Percentiles rank a stretch among this genome's conserved stretches.
Evolutionary conservation across 148 eudicot species (phyloP).

Genomic region (Cornus controversa): DNA sequence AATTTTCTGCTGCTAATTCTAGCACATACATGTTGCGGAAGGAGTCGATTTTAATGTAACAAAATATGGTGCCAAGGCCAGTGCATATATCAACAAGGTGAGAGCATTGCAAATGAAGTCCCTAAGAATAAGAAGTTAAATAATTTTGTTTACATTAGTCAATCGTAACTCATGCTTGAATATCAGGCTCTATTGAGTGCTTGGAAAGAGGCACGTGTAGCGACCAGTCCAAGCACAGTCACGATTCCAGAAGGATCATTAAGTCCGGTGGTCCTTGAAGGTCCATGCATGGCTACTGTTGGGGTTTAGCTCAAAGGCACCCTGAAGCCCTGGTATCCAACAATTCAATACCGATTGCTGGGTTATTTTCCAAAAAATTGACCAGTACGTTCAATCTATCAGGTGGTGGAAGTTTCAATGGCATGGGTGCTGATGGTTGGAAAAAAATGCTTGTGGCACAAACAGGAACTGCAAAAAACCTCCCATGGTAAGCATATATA

Average conservation of each 20-base stretch:
- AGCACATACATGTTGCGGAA: too few species aligned
- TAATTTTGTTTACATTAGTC: too few species aligned
- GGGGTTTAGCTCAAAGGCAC: slow-evolving; percentile 46
- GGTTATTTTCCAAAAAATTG: background rate
- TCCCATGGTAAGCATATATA: background rate
- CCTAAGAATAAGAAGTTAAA: too few species aligned
- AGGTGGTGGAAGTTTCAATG: background rate
- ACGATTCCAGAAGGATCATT: slow-evolving; percentile 43
- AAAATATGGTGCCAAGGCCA: too few species aligned
- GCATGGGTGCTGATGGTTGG: background rate
- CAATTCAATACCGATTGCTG: background rate
- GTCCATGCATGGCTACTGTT: slow-evolving; percentile 54
- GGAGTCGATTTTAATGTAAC: too few species aligned
- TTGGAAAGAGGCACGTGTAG: slow-evolving; percentile 56
- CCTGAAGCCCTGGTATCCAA: slow-evolving; percentile 24
- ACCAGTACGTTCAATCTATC: background rate
- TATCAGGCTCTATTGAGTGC: slow-evolving; percentile 39
- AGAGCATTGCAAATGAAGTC: too few species aligned
- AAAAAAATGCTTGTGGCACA: background rate
- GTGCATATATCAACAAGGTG: too few species aligned
- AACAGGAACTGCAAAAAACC: background rate
- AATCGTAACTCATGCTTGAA: background rate
- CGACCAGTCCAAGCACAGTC: slow-evolving; percentile 34
- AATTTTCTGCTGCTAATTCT: too few species aligned
- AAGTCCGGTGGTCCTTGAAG: slow-evolving; percentile 31